Conservation (phyloP, 169 alveolate genomes). For the Perkinsus marinus region DNA sequence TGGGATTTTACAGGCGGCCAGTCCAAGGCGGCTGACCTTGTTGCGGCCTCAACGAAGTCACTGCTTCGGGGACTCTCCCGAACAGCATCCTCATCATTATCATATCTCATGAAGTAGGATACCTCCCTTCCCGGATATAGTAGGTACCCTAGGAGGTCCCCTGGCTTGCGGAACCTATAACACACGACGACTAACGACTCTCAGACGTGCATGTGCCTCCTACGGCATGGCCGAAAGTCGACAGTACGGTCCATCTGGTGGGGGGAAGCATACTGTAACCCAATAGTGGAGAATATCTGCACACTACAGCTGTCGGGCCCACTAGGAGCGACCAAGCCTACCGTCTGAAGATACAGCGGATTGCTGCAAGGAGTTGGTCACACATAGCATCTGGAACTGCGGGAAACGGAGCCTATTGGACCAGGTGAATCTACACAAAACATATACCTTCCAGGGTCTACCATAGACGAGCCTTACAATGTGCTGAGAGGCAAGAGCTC, state of each 20-base stretch:
- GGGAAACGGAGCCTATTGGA: not conserved
- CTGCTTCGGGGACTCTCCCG: not conserved
- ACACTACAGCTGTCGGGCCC: not conserved
- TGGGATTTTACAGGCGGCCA: not conserved
- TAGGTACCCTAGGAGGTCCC: not conserved
- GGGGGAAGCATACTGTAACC: not conserved
- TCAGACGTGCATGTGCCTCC: not conserved
- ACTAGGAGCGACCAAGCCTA: not conserved
- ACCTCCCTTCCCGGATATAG: not conserved
- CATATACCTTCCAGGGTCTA: not conserved
- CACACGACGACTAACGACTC: not conserved
- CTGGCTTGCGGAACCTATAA: not conserved
- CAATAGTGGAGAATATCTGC: not conserved
- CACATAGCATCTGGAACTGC: not conserved
- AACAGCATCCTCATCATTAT: not conserved
- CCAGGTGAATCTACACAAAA: not conserved
- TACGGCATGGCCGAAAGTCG: not conserved
- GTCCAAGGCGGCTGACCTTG: not conserved
- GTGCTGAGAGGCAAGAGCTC: not conserved
- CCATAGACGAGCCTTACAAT: not conserved
- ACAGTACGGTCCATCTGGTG: not conserved
- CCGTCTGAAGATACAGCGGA: not conserved
- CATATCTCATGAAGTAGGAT: not conserved
- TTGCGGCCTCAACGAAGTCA: not conserved
- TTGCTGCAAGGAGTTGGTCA: not conserved